Evolutionary conservation across 176 grass and related monocot genomes (phyloP).

Genomic region (Oryza glaberrima): DNA sequence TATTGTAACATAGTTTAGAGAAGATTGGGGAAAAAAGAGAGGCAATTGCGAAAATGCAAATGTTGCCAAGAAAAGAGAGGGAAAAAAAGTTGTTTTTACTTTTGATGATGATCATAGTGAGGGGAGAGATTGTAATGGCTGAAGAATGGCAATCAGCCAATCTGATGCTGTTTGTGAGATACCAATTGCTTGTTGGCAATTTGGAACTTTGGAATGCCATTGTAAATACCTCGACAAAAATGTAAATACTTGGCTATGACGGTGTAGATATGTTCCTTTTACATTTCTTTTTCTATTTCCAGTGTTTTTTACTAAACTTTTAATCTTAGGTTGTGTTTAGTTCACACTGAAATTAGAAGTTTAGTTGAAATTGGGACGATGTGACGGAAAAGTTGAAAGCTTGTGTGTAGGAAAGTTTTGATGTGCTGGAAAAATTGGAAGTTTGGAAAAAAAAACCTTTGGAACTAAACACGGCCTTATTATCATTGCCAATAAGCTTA

Average conservation of each 20-base stretch:
- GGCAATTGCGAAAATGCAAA: neutral
- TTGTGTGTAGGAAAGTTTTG: too few species aligned
- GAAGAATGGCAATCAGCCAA: neutral
- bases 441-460: too few species aligned
- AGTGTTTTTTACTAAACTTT: too few species aligned
- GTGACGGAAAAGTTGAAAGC: too few species aligned
- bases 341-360: too few species aligned
- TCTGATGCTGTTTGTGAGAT: neutral
- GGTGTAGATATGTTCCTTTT: neutral
- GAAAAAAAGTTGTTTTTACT: neutral
- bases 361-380: too few species aligned
- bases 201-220: neutral
- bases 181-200: neutral
- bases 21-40: neutral
- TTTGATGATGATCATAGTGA: neutral
- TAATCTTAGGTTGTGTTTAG: neutral
- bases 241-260: neutral
- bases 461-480: too few species aligned
- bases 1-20: conserved; percentile 29
- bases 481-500: neutral
- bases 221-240: neutral
- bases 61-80: neutral
- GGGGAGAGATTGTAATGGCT: neutral
- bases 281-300: neutral
- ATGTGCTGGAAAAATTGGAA: too few species aligned